Evolutionary conservation across 1,284 basidiomycete species (phyloP).

Genomic region (Papiliotrema laurentii): DNA sequence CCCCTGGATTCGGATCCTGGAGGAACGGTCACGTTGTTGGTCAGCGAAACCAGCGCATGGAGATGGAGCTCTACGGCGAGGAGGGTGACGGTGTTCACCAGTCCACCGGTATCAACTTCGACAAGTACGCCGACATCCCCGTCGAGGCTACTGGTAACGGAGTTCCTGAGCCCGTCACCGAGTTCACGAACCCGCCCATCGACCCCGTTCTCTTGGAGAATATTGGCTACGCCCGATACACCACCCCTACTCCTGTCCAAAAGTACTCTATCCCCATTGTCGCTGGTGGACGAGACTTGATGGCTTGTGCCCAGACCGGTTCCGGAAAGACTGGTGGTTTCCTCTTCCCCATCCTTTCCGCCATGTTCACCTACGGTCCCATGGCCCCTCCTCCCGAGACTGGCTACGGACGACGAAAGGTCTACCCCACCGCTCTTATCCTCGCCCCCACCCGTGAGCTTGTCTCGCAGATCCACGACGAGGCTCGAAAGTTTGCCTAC

Average conservation of each 20-base stretch:
- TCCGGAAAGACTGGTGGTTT: slow-evolving; percentile 99
- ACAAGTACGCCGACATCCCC: slow-evolving; percentile 99
- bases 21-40: slow-evolving; percentile 85
- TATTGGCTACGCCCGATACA: slow-evolving; percentile 88
- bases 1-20: slow-evolving; percentile 76
- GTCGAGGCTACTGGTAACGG: slow-evolving; percentile 95
- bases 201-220: slow-evolving; percentile 94
- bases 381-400: slow-evolving; percentile 55
- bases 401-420: slow-evolving; percentile 73
- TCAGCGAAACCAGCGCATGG: slow-evolving; percentile 73
- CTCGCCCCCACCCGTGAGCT: slow-evolving; percentile 97
- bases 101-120: slow-evolving; percentile 98
- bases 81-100: slow-evolving; percentile 61
- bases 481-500: slow-evolving; percentile 98
- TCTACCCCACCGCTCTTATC: slow-evolving; percentile 92
- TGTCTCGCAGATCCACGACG: slow-evolving; percentile 98
- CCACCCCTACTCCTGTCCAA: slow-evolving; percentile 95
- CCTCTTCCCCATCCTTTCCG: slow-evolving; percentile 97
- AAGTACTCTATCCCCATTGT: slow-evolving; percentile 99
- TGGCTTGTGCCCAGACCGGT: slow-evolving; percentile 99
- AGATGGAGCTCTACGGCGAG: slow-evolving; percentile 96
- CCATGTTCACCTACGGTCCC: slow-evolving; percentile 84
- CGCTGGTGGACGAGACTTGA: slow-evolving; percentile 81
- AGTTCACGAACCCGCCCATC: slow-evolving; percentile 84
- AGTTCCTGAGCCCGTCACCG: slow-evolving; percentile 86